Conservation (phyloP, 257 asterid species). For the Solanum neorickii region DNA sequence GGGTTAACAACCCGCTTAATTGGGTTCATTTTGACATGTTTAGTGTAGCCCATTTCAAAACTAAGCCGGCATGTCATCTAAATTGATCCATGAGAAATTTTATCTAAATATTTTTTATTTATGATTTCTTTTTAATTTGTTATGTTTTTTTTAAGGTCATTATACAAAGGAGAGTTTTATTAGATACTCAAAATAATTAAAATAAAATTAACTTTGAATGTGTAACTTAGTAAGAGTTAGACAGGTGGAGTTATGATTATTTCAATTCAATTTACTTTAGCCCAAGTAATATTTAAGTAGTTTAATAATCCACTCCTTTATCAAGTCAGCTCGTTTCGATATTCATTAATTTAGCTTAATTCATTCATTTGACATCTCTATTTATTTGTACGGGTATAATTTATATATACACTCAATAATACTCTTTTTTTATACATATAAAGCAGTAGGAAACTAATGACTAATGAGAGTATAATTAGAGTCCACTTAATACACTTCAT, state of each 20-base stretch:
- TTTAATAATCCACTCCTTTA: not conserved
- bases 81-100: not conserved
- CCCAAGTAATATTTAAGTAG: not conserved
- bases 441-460: not conserved
- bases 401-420: too few relatives aligned
- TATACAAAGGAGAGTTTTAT: not conserved
- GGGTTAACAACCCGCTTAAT: not conserved
- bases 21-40: not conserved
- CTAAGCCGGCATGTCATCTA: accelerated
- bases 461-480: not conserved
- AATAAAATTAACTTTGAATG: not conserved
- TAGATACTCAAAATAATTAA: not conserved
- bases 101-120: not conserved
- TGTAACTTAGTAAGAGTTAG: not conserved
- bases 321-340: not conserved
- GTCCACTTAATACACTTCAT: not conserved
- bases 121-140: not conserved
- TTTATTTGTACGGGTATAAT: not conserved
- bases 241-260: not conserved
- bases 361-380: accelerated
- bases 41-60: not conserved
- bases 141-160: not conserved
- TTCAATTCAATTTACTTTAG: accelerated
- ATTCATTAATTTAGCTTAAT: accelerated
- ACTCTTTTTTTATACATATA: too few relatives aligned